A percentile compares a stretch with the other conserved stretches of the same genome.
Conservation (phyloP, 2,329 filamentous ascomycete species). For the Cladosporium sp. region DNA sequence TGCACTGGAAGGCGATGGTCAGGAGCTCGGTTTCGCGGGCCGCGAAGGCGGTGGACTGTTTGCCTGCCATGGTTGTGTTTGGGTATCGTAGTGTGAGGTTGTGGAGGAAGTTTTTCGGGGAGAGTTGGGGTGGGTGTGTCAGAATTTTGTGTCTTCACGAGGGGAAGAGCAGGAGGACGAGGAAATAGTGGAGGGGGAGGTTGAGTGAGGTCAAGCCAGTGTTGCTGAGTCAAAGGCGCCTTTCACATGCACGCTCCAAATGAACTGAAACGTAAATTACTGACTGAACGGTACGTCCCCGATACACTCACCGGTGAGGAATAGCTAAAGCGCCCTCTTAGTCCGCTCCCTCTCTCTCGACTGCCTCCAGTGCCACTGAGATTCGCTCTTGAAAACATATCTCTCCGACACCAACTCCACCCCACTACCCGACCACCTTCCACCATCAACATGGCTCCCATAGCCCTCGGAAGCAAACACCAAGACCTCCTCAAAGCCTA, state of each 20-base stretch:
- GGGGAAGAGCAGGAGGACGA: no score
- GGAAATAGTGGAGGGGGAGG: background rate
- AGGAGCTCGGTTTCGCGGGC: conserved; percentile 3
- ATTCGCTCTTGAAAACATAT: background rate
- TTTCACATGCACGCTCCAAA: background rate
- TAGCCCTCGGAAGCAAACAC: conserved; percentile 1
- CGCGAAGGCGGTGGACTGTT: background rate
- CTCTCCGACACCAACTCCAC: background rate
- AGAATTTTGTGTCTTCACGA: background rate
- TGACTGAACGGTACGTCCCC: background rate
- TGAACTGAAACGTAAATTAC: background rate
- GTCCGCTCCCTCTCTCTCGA: background rate
- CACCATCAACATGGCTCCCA: conserved; percentile 14
- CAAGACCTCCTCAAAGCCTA: conserved; percentile 17
- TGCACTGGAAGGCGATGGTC: conserved; percentile 8
- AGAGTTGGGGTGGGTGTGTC: background rate
- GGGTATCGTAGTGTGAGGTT: background rate
- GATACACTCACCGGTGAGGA: background rate
- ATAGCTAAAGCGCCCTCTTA: background rate
- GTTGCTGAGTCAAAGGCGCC: background rate
- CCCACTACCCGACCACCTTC: conserved; percentile 25
- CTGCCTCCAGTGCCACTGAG: background rate
- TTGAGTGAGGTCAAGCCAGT: background rate
- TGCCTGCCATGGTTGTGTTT: background rate
- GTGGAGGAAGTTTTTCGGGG: background rate